Evolutionary conservation across 441 rosid genomes (phyloP), one percentile per base, ranked within the genome.

Genomic region (Jatropha multifida): DNA sequence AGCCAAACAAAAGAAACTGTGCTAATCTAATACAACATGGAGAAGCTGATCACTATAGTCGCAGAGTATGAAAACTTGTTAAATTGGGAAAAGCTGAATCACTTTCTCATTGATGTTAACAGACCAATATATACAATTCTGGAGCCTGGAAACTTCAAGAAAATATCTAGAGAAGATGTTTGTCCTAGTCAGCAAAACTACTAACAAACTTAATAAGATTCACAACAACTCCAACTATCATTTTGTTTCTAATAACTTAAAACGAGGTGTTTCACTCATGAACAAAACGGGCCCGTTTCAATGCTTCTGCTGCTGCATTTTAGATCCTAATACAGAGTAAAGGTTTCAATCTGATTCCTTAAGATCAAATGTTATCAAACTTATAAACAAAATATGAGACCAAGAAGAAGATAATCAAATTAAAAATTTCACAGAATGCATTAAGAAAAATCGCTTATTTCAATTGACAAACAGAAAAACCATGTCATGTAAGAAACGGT

Each of bases 401-500:
- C 14, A 0, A 17, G 26, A 44, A 46, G 41, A 10, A 12, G 46
- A 64, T 27, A 8, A 23, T 44, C 41, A 37, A 38, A 46, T 38
- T n/a, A 27, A 48, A 61, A 32, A 46, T 72, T 72, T 4, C 51
- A 51, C 18, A 17, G 12, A n/a, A 20, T 38, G 62, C 67, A 73
- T 72, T 15, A 72, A 61, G 11, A 1, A 49, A 51, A 73, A 51
- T 32, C 69, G 49, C 11, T 8, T 37, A 4, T 7, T 64, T 10
- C 17, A 65, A 64, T 32, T 40, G 38, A 65, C 20, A 15, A 55
- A 32, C 54, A 65, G 23, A 18, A 23, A 55, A 20, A 63, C 12
- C 71, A 65, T 41, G 51, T 38, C 73, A 68, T 59, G 32, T 51
- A 75, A 75, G 61, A 69, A 49, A 3, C 23, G 69, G 68, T 49